Base-by-base conservation (phyloP, 345 rosid genomes). In the Citrus hindsii region DNA sequence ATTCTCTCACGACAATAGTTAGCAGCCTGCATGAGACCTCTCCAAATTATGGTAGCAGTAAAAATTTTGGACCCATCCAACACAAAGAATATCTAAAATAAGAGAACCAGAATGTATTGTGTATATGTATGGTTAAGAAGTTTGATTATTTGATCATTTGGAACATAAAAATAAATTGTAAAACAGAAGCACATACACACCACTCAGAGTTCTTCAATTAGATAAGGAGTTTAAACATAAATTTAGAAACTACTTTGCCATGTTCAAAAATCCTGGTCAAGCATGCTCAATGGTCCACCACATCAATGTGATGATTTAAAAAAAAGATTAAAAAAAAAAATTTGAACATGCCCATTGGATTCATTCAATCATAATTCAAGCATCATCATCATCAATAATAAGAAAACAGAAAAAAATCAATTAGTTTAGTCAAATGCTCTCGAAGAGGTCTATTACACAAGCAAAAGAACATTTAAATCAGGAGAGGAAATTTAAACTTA, bases 1-100 rank as follows among this genome's bases (percentile, higher is more conserved):
- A 95, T 69, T 69, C 91, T 90, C 28, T 90, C 90, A 69, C 88
- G 86, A 77, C 99, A 95, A 69, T 93, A 95, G 73, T 93, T 88
- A 79, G 98, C 99, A 85, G 92, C 99, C 99, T 95, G 92, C 92
- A 82, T 27, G 60, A 84, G 76, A 69, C 62, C 76, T 80, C 85
- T 65, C 85, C 77, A 79, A 82, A 81, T 84, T 77, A 87, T 76
- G 76, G 79, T 60, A 38, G 71, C 30, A 48, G 60, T 37, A 27
- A 59, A 59, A 65, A 53, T 8, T 58, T 64, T 68, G 79, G 74
- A 83, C 79, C 32, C 71, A 66, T 53, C 28, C 42, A 38, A 19
- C 59, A 74, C 40, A 42, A 2, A 7, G 24, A 69, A 64, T n/a
- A 73, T 35, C 30, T 58, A 22, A 56, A 25, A 71, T 30, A 56